Evolutionary conservation across 1,284 basidiomycete genomes (phyloP), one percentile per base, ranked within the genome.

Genomic region (Trametes polyzona): DNA sequence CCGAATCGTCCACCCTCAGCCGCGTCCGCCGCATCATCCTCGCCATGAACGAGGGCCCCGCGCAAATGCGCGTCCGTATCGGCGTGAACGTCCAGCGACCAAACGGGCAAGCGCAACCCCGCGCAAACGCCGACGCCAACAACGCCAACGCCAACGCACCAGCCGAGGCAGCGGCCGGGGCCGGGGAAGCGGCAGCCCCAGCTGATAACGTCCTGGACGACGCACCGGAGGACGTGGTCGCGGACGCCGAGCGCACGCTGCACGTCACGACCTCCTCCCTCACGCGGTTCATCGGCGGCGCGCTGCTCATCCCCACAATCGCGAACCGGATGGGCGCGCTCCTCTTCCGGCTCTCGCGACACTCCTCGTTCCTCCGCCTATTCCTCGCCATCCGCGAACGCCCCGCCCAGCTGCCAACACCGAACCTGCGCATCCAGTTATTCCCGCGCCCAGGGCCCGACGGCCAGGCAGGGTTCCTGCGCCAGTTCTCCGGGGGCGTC

Each of bases 281-380:
- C 1, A 88, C 87, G 1, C 79, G 86, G 19, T 73, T 82, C 63
- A 70, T 91, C 44, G 86, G 83, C 24, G 87, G 86, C 2, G 87
- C 88, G 0, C 72, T 91, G 17, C 71, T 86, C 55, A 75, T 87
- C 47, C 90, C 90, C 0, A 76, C 77, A 11, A 82, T 92, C 57
- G 81, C 89, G 16, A 83, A 73, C 44, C 65, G 76, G 36, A 88
- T 88, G 86, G 90, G 89, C 1, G 68, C 74, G 2, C 60, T 88
- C 8, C 76, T 92, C 4, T 73, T 83, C 32, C 74, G 76, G 14
- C 65, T 90, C 2, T 83, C 88, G 12, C 74, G 70, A 56, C 74
- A 73, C 47, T 82, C 81, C 6, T 55, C 64, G 2, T 58, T 84
- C 7, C 71, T 89, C 36, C 78, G 82, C 26, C 66, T 67, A 23